phyloP scores from a whole-genome alignment of 768 basidiomycete species.

The Trametes gibbosa region DNA sequence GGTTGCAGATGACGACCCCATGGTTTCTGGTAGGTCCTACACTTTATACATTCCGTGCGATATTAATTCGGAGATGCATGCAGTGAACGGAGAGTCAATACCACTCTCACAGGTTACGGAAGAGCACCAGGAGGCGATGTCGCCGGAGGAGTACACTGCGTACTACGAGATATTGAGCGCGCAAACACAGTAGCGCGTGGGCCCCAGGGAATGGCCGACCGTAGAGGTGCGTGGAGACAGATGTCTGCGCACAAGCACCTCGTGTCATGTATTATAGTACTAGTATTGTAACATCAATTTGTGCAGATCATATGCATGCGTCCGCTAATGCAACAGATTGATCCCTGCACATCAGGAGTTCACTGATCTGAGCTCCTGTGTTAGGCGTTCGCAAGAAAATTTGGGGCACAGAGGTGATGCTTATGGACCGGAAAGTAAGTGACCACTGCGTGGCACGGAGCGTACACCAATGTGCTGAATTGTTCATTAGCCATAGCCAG shows the following conservation, averaged over 20 bases:
- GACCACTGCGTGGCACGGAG: too few species aligned
- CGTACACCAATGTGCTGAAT: too few species aligned
- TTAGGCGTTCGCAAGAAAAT: too few species aligned
- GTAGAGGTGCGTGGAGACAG: not conserved
- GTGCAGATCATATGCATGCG: not conserved
- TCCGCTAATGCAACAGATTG: conserved; percentile 6
- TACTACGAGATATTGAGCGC: conserved; percentile 61
- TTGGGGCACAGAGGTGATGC: too few species aligned
- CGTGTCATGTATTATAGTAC: conserved; percentile 10
- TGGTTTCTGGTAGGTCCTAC: conserved; percentile 57
- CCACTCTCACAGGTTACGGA: conserved; percentile 82
- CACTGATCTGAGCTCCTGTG: too few species aligned
- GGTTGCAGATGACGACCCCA: conserved; percentile 48
- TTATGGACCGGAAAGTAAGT: too few species aligned
- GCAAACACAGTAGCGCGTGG: not conserved
- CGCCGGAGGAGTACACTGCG: conserved; percentile 85
- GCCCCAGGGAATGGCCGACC: too few species aligned
- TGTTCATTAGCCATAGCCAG: too few species aligned
- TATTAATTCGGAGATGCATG: not conserved
- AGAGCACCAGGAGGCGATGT: conserved; percentile 91
- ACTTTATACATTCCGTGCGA: not conserved
- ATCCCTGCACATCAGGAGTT: not conserved
- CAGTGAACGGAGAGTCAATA: conserved; percentile 75
- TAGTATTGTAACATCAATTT: conserved; percentile 8
- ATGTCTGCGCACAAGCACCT: not conserved